Evolutionary conservation across 331 rosid species (phyloP), one percentile per base, ranked within the genome.

Genomic region (Ulmus americana): DNA sequence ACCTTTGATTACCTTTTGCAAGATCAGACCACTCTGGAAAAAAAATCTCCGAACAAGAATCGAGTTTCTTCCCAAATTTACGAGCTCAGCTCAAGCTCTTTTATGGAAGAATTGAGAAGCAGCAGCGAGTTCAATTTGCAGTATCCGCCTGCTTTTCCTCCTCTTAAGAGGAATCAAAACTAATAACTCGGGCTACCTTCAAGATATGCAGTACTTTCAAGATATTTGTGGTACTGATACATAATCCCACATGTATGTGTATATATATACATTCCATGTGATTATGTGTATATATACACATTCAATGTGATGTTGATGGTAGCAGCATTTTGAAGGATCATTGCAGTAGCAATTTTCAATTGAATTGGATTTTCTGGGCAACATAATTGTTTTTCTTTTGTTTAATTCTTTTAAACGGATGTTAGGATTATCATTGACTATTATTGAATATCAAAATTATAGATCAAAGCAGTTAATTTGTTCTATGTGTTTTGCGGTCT

Each of bases 101-200:
- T 86, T 10, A 79, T 83, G 60, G 71, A 46, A 28, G 35, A 28
- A 51, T 58, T 86, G 69, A 79, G 58, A 79, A 75, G 74, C 72
- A 85, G 85, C 63, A 76, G 85, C 60, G 82, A 75, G 74, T 79
- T 71, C 72, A 69, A 80, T 38, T 52, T 82, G 64, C 61, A 74
- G 76, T 70, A 82, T 45, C 84, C 79, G 45, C 84, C 95, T 66
- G 63, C 83, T 38, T 80, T 82, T 69, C 87, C 89, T 43, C 87
- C 91, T 28, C 76, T 84, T 69, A 75, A 86, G 67, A 71, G 75
- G 65, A 59, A 44, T 5, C 28, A 39, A 45, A 44, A 42, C 66
- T 69, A 28, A 35, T 44, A 63, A 12, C 68, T 58, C 67, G 6
- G 59, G 70, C 14, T 69, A 81, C 50, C 49, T 44, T 74, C 59